phyloP scores from a whole-genome alignment of 2,329 filamentous ascomycete genomes.

The Biscogniauxia sp. region DNA sequence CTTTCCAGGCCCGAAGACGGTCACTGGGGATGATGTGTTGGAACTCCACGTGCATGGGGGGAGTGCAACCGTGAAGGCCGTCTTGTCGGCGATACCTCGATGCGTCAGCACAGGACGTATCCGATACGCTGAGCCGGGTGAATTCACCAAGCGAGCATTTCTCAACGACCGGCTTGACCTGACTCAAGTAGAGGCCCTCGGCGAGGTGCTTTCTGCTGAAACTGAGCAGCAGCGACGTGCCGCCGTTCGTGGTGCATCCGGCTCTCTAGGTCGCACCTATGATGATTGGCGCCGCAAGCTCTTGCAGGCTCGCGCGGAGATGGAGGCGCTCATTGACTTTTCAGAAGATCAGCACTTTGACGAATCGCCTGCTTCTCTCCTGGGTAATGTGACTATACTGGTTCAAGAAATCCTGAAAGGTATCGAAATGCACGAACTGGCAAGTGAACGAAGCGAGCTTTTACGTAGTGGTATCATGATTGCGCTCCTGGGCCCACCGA shows the following conservation, averaged over 20 bases:
- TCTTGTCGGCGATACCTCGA: slow-evolving; percentile 71
- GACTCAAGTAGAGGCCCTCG: slow-evolving; percentile 72
- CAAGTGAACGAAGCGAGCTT: slow-evolving; percentile 79
- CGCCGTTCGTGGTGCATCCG: slow-evolving; percentile 75
- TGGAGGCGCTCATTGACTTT: slow-evolving; percentile 96
- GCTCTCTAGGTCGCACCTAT: slow-evolving; percentile 70
- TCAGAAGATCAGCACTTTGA: slow-evolving; percentile 97
- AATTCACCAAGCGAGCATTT: slow-evolving; percentile 93
- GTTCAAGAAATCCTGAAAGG: slow-evolving; percentile 59
- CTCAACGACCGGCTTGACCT: slow-evolving; percentile 82
- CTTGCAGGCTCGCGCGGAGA: slow-evolving; percentile 78
- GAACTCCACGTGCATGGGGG: slow-evolving; percentile 96
- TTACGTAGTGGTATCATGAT: slow-evolving; percentile 82
- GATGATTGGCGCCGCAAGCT: slow-evolving; percentile 77
- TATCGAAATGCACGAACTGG: slow-evolving; percentile 69
- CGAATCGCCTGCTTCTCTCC: slow-evolving; percentile 71
- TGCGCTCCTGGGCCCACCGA: slow-evolving; percentile 85
- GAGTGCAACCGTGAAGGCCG: slow-evolving; percentile 80
- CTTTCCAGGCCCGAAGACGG: slow-evolving; percentile 77
- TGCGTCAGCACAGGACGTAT: slow-evolving; percentile 45
- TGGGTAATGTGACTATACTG: slow-evolving; percentile 65
- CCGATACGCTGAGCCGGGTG: slow-evolving; percentile 89
- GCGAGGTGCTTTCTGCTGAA: slow-evolving; percentile 63
- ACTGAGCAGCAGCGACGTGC: slow-evolving; percentile 92
- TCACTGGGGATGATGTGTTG: slow-evolving; percentile 88